phyloP scores from a whole-genome alignment of 129 eudicot species.

The Centella asiatica region DNA sequence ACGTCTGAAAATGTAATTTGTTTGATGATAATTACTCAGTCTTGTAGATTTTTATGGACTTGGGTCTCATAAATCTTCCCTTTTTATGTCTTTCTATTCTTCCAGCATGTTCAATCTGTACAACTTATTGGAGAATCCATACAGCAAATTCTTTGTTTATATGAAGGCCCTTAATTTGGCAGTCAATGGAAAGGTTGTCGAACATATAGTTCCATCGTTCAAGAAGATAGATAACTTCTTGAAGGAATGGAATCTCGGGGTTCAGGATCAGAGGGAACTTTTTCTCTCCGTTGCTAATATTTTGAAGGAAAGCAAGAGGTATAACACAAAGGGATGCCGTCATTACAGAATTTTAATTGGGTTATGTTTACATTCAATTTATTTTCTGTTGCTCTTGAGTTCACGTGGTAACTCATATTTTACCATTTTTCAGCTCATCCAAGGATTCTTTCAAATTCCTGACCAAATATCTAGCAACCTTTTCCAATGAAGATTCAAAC shows the following conservation, averaged over 20 bases:
- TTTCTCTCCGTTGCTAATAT: slow-evolving; percentile 59
- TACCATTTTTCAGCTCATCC: slow-evolving; percentile 42
- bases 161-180: slow-evolving; percentile 78
- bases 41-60: not conserved
- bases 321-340: not conserved
- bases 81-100: not conserved
- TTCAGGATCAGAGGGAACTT: slow-evolving; percentile 72
- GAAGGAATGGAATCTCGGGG: slow-evolving; percentile 79
- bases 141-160: slow-evolving; percentile 75
- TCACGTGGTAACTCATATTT: slow-evolving; percentile 5
- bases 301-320: slow-evolving; percentile 79
- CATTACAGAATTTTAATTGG: not conserved
- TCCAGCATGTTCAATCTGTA: slow-evolving; percentile 80
- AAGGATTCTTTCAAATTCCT: slow-evolving; percentile 65
- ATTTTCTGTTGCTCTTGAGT: slow-evolving; percentile 3
- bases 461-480: slow-evolving; percentile 73
- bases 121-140: slow-evolving; percentile 73
- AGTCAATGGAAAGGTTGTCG: slow-evolving; percentile 55
- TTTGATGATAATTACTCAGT: not conserved
- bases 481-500: slow-evolving; percentile 52
- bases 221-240: slow-evolving; percentile 64
- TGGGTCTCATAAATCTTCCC: not conserved
- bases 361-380: not conserved
- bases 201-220: slow-evolving; percentile 58
- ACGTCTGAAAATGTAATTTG: slow-evolving; percentile 67